These are phyloP conservation scores for Neurospora sp. DNA, from an alignment of 2,329 filamentous ascomycete genomes.

Conservation along the genomic window DNA sequence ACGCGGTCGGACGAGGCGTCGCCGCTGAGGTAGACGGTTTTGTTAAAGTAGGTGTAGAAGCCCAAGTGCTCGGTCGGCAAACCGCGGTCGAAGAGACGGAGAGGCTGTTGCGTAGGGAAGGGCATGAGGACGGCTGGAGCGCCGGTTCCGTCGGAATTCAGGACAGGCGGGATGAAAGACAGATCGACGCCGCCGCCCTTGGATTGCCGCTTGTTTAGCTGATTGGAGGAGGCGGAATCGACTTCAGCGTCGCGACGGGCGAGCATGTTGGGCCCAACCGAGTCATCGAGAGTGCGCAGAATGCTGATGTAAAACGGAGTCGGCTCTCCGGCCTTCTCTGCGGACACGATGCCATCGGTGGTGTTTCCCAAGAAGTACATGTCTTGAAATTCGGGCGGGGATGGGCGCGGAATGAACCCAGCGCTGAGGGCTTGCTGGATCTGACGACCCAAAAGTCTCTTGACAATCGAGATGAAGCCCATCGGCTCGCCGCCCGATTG, in stretches of 20 bases:
- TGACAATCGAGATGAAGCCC: slow-evolving; percentile 6
- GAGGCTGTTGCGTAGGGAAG: slow-evolving; percentile 60
- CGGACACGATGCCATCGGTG: slow-evolving; percentile 59
- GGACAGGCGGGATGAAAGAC: slow-evolving; percentile 33
- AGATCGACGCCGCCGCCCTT: not conserved
- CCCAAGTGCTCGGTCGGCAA: slow-evolving; percentile 77
- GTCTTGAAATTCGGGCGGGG: slow-evolving; percentile 54
- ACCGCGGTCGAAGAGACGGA: slow-evolving; percentile 78
- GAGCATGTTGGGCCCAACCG: slow-evolving; percentile 11
- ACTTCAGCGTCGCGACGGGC: slow-evolving; percentile 12
- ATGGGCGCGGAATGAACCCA: slow-evolving; percentile 41
- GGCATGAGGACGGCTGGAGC: slow-evolving; percentile 64
- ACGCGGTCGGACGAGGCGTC: slow-evolving; percentile 38
- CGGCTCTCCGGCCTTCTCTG: slow-evolving; percentile 68
- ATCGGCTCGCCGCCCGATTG: slow-evolving; percentile 5
- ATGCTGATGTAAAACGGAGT: slow-evolving; percentile 85
- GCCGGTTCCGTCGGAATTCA: slow-evolving; percentile 60
- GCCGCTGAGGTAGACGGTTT: slow-evolving; percentile 66
- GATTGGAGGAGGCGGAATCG: slow-evolving; percentile 31
- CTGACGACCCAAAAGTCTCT: not conserved
- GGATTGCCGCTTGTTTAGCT: slow-evolving; percentile 39
- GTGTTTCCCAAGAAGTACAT: slow-evolving; percentile 77
- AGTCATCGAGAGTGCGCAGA: slow-evolving; percentile 34
- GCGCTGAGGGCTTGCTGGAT: slow-evolving; percentile 7
- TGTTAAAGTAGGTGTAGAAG: slow-evolving; percentile 87